Evolutionary conservation across 2,329 filamentous ascomycete species (phyloP).

Genomic region (Verticillium zaregamsianum): DNA sequence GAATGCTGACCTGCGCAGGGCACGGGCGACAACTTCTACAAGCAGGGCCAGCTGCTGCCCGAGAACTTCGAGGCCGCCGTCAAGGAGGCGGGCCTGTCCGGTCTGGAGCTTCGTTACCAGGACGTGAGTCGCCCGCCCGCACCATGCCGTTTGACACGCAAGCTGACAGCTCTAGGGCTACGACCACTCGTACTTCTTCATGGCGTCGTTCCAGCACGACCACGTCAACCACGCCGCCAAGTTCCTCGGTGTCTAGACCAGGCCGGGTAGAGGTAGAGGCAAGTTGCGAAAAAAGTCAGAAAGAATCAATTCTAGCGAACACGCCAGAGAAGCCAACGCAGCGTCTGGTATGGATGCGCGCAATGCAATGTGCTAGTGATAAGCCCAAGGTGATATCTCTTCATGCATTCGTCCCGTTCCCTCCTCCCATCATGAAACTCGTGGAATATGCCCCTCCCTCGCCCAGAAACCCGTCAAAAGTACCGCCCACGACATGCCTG

Average conservation of each 20-base stretch:
- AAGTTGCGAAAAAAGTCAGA: neutral
- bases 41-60: conserved; percentile 84
- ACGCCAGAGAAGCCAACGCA: neutral
- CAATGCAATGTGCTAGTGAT: neutral
- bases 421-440: conserved; percentile 1
- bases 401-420: neutral
- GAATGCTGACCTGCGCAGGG: conserved; percentile 47
- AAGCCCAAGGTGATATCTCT: neutral
- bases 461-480: neutral
- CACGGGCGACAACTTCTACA: conserved; percentile 94
- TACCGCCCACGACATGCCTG: neutral
- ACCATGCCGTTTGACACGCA: neutral
- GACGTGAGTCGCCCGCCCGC: conserved; percentile 41
- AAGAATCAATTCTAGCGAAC: neutral
- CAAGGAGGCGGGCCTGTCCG: conserved; percentile 68
- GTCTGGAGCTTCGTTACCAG: conserved; percentile 78
- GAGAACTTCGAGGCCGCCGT: conserved; percentile 86
- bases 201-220: conserved; percentile 84
- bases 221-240: conserved; percentile 91
- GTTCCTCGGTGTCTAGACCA: conserved; percentile 50
- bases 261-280: neutral
- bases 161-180: conserved; percentile 51
- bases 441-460: neutral
- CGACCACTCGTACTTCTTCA: conserved; percentile 97
- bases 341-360: neutral